Conservation (phyloP, 805 yeast species). For the Nakazawaea sp. region DNA sequence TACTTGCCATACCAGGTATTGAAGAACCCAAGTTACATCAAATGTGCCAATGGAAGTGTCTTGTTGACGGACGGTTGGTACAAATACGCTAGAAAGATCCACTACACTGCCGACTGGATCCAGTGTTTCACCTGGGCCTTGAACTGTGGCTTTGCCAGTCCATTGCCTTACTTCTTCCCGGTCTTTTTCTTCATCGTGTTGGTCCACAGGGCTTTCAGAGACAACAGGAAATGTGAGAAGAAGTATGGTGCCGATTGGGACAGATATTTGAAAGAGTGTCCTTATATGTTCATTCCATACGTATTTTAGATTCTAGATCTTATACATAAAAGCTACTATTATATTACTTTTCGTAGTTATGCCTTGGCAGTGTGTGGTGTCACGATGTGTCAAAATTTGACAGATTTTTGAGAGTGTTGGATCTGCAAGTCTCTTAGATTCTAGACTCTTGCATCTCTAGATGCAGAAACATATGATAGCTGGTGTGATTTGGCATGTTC, state of each 20-base stretch:
- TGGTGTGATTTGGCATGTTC: too few species aligned
- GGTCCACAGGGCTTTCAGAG: slow-evolving; percentile 85
- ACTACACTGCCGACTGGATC: slow-evolving; percentile 90
- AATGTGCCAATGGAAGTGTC: slow-evolving; percentile 77
- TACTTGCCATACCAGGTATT: slow-evolving; percentile 80
- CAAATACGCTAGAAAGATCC: slow-evolving; percentile 86
- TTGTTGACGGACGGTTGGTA: slow-evolving; percentile 94
- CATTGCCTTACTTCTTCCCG: slow-evolving; percentile 96
- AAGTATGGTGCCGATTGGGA: slow-evolving; percentile 97
- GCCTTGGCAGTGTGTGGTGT: too few species aligned
- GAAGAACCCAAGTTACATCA: slow-evolving; percentile 77
- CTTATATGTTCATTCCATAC: slow-evolving; percentile 87
- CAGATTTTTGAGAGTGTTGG: too few species aligned
- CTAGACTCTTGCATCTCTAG: too few species aligned
- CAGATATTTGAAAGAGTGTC: slow-evolving; percentile 77
- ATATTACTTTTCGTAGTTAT: too few species aligned
- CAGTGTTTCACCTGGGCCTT: slow-evolving; percentile 91
- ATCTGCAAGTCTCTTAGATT: too few species aligned
- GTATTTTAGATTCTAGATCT: slow-evolving; percentile 57
- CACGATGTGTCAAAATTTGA: too few species aligned
- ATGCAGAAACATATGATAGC: too few species aligned
- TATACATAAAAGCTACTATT: too few species aligned
- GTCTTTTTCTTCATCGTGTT: slow-evolving; percentile 81
- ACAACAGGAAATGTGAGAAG: slow-evolving; percentile 70
- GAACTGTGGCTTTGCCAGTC: slow-evolving; percentile 79